Base-by-base conservation (phyloP, 768 basidiomycete species). In the Tremella yokohamensis region DNA sequence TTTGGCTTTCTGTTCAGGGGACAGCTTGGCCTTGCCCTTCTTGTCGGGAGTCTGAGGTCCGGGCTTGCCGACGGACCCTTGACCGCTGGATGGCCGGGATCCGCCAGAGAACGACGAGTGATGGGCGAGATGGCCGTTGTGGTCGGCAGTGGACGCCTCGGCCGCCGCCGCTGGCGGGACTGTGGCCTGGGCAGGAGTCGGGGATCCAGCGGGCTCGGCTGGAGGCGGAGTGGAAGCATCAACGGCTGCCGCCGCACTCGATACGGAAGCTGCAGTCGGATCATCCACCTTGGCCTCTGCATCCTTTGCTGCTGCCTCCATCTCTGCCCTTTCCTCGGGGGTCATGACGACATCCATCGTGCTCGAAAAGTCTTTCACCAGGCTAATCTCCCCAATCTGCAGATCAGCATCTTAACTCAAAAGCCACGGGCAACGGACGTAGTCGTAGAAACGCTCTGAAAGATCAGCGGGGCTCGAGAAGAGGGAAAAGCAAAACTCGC, bases 301-400 rank as follows among this genome's bases (percentile, higher is more conserved):
- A 25, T 76, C 81, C 56, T 82, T 84, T 74, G 85, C 81, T 60
- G 86, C 85, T 58, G 82, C 84, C 77, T 90, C 89, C 62, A 90
- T 82, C 63, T 90, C 91, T 11, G 86, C 86, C 77, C 87, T 87
- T 70, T 96, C 94, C 69, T 97, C 96, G 6, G 93, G 91, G 0
- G 87, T 84, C 84, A 91, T 88, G 80, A 91, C 87, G 4, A 88
- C 76, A 54, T 79, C 77, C 78, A 78, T 76, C 11, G 75, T 87
- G 34, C 86, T 83, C 13, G 91, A 88, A 22, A 88, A 84, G 34
- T 84, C 83, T 90, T 92, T 97, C 84, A 96, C 90, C 39, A 97
- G 81, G 6, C 88, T 87, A 54, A 99, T 93, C 79, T 97, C 94
- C 57, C 94, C 94, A 61, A 98, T 94, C 93, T 96, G 56, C 39